Evolutionary conservation across 2,329 filamentous ascomycete species (phyloP), one percentile per base, ranked within the genome.

Genomic region (Albifimbria verrucaria): DNA sequence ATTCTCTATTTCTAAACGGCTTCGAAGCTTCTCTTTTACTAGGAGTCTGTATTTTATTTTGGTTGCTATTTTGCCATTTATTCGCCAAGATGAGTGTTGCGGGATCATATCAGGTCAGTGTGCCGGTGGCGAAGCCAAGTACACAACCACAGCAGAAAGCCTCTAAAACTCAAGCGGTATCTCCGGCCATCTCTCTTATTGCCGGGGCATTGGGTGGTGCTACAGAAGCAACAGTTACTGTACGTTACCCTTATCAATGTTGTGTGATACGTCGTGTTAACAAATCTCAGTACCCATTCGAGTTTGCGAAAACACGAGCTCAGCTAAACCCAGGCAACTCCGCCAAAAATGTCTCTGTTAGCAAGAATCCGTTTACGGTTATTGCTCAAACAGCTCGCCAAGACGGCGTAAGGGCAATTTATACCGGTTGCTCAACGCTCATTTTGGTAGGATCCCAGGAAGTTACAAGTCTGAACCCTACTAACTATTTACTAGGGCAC

Each of bases 281-380:
- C 41, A 26, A 21, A 26, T 7, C 53, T n/a, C 54, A 77, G 72
- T 87, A 87, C 65, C 85, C 85, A 0, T 81, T 87, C 59, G 85
- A 88, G 62, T 88, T 86, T 59, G 83, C 84, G 51, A 88, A 88
- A 67, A 87, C 85, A 1, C 73, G 82, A 51, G 77, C 83, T 3
- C 83, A 87, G 57, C 71, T 86, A n/a, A 72, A n/a, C n/a, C n/a
- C n/a, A n/a, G n/a, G n/a, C n/a, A n/a, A n/a, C n/a, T n/a, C n/a
- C n/a, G n/a, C n/a, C n/a, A n/a, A n/a, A n/a, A n/a, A n/a, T n/a
- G n/a, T n/a, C n/a, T n/a, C n/a, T n/a, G n/a, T n/a, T n/a, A n/a
- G n/a, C n/a, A 71, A 72, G 41, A 87, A 87, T 51, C 84, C 83
- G 0, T 81, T 86, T 59, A 60, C 70, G 0, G 76, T 87, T 6